These are phyloP conservation scores for Chernovozyma sophiae-reginae DNA, from an alignment of 1,139 yeast genomes.

Conservation along the genomic window DNA sequence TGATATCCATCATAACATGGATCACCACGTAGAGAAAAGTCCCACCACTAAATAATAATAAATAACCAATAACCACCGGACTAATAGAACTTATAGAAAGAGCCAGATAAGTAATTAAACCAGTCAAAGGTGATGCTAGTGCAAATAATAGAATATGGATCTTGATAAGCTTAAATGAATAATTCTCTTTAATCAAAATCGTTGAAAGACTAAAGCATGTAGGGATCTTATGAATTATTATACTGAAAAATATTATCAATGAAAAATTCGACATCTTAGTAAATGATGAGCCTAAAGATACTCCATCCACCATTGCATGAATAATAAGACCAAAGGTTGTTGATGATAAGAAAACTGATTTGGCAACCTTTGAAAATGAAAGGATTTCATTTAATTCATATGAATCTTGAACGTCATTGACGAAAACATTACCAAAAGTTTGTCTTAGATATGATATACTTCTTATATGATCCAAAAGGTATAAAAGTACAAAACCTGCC, in stretches of 20 bases:
- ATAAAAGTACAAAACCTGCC: constrained; percentile 52
- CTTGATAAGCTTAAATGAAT: constrained; percentile 26
- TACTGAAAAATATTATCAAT: constrained; percentile 52
- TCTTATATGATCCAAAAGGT: constrained; percentile 37
- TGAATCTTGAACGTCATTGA: background rate
- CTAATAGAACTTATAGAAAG: constrained; percentile 26
- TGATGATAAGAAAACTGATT: constrained; percentile 21
- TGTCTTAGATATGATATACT: background rate
- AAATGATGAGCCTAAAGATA: constrained; percentile 66
- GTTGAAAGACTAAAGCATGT: constrained; percentile 68
- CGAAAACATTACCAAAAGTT: background rate
- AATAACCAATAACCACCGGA: constrained; percentile 44
- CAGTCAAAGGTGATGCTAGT: constrained; percentile 49
- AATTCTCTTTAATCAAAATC: constrained; percentile 42
- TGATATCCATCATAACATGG: constrained; percentile 51
- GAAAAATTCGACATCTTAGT: constrained; percentile 44
- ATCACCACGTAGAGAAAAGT: constrained; percentile 68
- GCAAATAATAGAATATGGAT: constrained; percentile 47
- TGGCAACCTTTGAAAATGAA: background rate
- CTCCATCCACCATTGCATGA: constrained; percentile 71
- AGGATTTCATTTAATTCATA: background rate
- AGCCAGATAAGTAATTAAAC: constrained; percentile 43
- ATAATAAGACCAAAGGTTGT: constrained; percentile 60
- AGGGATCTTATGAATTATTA: constrained; percentile 71
- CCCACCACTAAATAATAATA: constrained; percentile 65